These are phyloP conservation scores for Malus sylvestris DNA, from an alignment of 306 rosid genomes.

Conservation along the genomic window DNA sequence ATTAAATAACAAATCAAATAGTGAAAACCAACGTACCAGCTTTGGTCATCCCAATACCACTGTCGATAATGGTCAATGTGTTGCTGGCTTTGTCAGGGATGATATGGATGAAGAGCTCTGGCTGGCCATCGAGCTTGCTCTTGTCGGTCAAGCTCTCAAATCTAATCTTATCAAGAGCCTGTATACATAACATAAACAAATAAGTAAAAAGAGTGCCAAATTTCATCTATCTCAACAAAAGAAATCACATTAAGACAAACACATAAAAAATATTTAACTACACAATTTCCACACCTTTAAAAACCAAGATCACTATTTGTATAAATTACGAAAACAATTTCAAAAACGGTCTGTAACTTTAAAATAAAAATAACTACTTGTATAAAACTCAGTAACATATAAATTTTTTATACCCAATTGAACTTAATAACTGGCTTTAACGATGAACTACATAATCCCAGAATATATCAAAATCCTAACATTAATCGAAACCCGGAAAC, in stretches of 20 bases:
- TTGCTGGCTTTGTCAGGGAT: conserved; percentile 77
- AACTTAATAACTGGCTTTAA: too few species aligned
- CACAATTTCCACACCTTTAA: too few species aligned
- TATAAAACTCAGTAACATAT: neutral
- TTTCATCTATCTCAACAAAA: neutral
- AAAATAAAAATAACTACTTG: too few species aligned
- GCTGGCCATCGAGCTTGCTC: conserved; percentile 91
- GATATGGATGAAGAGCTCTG: conserved; percentile 82
- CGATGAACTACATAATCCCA: neutral
- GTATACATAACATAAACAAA: neutral
- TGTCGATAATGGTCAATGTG: conserved; percentile 67
- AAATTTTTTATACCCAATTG: neutral
- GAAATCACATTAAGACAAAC: accelerated
- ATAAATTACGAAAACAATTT: neutral
- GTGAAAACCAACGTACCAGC: conserved; percentile 47
- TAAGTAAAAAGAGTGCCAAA: neutral
- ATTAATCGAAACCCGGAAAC: neutral
- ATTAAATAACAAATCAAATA: too few species aligned
- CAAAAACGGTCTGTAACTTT: too few species aligned
- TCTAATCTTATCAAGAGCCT: conserved; percentile 89
- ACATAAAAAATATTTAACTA: too few species aligned
- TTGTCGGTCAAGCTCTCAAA: conserved; percentile 87
- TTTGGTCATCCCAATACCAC: conserved; percentile 96
- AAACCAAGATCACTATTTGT: too few species aligned
- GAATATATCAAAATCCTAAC: neutral